Evolutionary conservation across 345 rosid species (phyloP).

Genomic region (Bruguiera parviflora): DNA sequence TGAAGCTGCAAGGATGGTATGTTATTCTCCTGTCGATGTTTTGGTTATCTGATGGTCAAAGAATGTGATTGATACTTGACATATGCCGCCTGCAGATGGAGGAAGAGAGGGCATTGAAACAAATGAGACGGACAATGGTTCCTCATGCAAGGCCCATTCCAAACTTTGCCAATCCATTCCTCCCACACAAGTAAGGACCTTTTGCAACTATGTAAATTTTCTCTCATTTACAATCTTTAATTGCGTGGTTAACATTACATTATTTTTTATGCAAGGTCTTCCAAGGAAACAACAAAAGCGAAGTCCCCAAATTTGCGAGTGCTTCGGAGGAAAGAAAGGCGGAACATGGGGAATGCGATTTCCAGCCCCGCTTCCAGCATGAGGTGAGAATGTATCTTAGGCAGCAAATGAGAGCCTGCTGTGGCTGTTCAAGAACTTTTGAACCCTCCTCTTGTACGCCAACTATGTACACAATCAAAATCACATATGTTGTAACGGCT

Average conservation of each 20-base stretch:
- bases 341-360: conserved; percentile 19
- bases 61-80: neutral
- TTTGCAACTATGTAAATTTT: neutral
- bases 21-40: neutral
- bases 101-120: conserved; percentile 89
- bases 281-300: conserved; percentile 56
- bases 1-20: conserved; percentile 82
- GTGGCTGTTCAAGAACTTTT: conserved; percentile 73
- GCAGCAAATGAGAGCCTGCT: too few relatives aligned
- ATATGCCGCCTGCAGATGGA: conserved; percentile 48
- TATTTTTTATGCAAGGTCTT: conserved; percentile 38
- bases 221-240: too few relatives aligned
- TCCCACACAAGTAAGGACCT: conserved; percentile 60
- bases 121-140: conserved; percentile 83
- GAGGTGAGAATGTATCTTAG: conserved; percentile 33
- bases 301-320: conserved; percentile 60
- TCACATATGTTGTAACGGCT: neutral
- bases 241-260: neutral
- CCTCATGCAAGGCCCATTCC: conserved; percentile 91
- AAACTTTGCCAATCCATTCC: conserved; percentile 76
- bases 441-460: conserved; percentile 34
- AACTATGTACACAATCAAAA: conserved; percentile 1
- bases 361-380: conserved; percentile 48
- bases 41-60: too few relatives aligned
- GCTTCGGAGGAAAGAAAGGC: conserved; percentile 37